Evolutionary conservation across 805 yeast species (phyloP), one percentile per base, ranked within the genome.

Genomic region (Jamesozyma jinghongensis): DNA sequence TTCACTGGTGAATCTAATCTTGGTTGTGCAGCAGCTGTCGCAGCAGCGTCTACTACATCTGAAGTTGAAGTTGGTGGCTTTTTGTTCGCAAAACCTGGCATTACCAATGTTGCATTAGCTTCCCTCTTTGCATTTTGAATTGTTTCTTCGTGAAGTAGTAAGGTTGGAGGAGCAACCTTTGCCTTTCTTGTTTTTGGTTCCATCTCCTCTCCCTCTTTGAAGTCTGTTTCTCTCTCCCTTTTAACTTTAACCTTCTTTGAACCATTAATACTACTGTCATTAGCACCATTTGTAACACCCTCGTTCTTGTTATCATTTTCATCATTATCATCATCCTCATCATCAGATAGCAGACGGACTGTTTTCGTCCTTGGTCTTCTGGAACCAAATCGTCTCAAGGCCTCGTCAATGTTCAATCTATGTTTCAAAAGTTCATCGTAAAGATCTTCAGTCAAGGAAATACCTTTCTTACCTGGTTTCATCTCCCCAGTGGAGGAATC

Each of bases 381-480:
- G 19, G 66, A 62, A 3, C 66, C 66, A 34, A 60, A 47, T 37
- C 64, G 46, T 44, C 62, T 57, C 42, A 62, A 46, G 3, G 65
- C 65, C 30, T 62, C 65, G 37, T 62, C 66, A 27, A 62, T 62
- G 41, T 61, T 60, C 37, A 56, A 49, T 31, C 65, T 52, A 39
- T 62, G 64, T 39, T 55, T 57, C 41, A 62, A 37, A 28, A 62
- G 45, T 34, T 60, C 63, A 40, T 62, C 66, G 42, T 61, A 62
- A 30, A 59, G 48, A 42, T 62, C 66, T 38, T 62, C 66, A 6
- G 66, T 62, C 40, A 62, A 45, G 5, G 65, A 61, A 6, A 62
- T 62, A 16, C 66, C 81, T 62, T 88, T 88, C 54, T 77, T 81
- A 1, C 95, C 94, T 0, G 97, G 97, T 44, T 71, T 71, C 65